Evolutionary conservation across 2,329 filamentous ascomycete genomes (phyloP).

Genomic region (Stagonosporopsis tanaceti): DNA sequence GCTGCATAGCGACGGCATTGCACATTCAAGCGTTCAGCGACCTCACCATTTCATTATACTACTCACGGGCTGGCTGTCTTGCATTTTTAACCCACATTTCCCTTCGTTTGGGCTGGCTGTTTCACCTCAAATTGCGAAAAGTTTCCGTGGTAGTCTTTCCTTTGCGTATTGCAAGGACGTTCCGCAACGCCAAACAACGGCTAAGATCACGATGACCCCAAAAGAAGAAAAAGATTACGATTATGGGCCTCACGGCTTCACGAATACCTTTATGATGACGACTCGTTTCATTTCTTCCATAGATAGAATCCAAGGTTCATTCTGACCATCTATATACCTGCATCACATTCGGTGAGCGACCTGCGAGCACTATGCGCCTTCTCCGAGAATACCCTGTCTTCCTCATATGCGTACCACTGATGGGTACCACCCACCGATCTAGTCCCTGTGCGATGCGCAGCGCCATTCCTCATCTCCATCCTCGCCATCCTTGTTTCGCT

Average conservation of each 20-base stretch:
- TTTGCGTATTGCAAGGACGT: not conserved
- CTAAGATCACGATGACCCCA: slow-evolving; percentile 13
- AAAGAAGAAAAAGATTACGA: slow-evolving; percentile 27
- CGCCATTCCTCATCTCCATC: not conserved
- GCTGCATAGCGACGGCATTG: slow-evolving; percentile 49
- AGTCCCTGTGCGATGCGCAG: not conserved
- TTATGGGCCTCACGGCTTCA: slow-evolving; percentile 15
- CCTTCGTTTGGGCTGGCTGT: slow-evolving; percentile 25
- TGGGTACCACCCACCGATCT: too few relatives aligned
- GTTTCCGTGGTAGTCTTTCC: slow-evolving; percentile 8
- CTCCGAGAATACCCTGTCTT: not conserved
- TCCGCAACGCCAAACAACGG: not conserved
- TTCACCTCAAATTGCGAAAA: slow-evolving; percentile 24
- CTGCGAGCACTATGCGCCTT: not conserved
- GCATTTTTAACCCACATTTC: slow-evolving; percentile 1
- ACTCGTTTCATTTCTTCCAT: slow-evolving; percentile 11
- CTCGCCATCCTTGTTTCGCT: not conserved
- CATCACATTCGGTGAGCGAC: not conserved
- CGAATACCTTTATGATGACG: slow-evolving; percentile 19
- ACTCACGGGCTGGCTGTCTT: slow-evolving; percentile 26
- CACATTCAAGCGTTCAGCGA: slow-evolving; percentile 48
- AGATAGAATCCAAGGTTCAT: slow-evolving; percentile 11
- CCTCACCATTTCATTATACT: slow-evolving; percentile 11
- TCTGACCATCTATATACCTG: not conserved
- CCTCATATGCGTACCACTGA: too few relatives aligned